A percentile compares a stretch with the other conserved stretches of the same genome.
These are phyloP conservation scores for Bigelowiella natans DNA, from an alignment of 78 protist species.

Conservation along the genomic window DNA sequence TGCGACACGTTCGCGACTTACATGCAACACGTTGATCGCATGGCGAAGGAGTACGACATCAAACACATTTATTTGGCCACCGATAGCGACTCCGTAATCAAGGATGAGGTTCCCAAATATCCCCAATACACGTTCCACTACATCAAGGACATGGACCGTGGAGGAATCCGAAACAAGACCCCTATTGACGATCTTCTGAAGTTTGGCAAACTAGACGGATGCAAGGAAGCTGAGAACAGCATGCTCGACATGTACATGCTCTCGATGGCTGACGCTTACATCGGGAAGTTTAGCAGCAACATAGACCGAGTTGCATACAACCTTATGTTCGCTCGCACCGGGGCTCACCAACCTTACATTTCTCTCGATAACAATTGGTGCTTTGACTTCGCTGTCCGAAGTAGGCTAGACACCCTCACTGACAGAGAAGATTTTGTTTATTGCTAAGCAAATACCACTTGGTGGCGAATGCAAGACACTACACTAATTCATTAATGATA, in stretches of 20 bases:
- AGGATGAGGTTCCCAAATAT: neutral
- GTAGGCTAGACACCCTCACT: neutral
- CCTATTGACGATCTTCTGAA: neutral
- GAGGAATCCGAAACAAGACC: neutral
- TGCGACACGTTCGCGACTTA: neutral
- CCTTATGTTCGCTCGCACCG: neutral
- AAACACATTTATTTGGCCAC: neutral
- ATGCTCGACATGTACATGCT: neutral
- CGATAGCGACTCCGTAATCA: neutral
- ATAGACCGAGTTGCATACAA: neutral
- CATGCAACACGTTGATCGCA: neutral
- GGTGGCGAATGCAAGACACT: no score
- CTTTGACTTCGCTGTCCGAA: neutral
- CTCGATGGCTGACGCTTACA: neutral
- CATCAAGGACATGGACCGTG: neutral
- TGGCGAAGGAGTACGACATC: neutral
- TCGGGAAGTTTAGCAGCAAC: slow-evolving; percentile 14
- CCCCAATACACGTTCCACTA: neutral
- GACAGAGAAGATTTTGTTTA: no score
- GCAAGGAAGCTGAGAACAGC: neutral
- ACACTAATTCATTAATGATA: no score
- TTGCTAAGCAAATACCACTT: no score
- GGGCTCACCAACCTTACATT: neutral
- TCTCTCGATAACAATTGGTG: neutral
- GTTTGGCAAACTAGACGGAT: no score